Base-by-base conservation (phyloP, 257 asterid genomes). In the Nicotiana sylvestris region DNA sequence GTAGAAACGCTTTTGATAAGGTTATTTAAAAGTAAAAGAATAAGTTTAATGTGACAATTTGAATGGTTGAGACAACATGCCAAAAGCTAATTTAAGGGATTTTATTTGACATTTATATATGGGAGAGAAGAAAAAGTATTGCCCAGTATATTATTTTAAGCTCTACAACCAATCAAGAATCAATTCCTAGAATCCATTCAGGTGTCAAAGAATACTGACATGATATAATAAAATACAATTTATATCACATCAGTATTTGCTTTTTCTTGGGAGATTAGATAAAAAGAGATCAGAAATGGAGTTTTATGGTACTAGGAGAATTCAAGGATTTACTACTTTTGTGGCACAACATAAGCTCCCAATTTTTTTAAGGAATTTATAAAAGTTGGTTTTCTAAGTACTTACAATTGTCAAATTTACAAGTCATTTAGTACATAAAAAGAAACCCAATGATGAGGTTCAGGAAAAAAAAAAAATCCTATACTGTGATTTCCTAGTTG, bases 41-140 rank as follows among this genome's bases (percentile, higher is more conserved):
- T 21, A 69, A 35, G 58, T 70, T 74, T 49, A 72, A 46, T 46
- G 79, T 49, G 39, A 27, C 39, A 69, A 81, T 39, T 81, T 82
- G 87, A 77, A 74, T 84, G 83, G 87, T 87, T 89, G 92, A 89
- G 89, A 76, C 92, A 90, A 87, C 87, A 84, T 87, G 88, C 83
- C 66, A 82, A 68, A 87, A 51, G 1, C 80, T 76, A 76, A 76
- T 74, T 49, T 74, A 7, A 27, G 64, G 80, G 17, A 51, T 74
- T 15, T 82, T 8, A 33, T 81, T 30, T 5, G 37, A 33, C 62
- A 55, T 9, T 53, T 55, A 3, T 6, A 51, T 43, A 13, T 46
- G 81, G 53, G 53, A 66, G 17, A 16, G 58, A 43, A 62, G 5
- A 39, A 37, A 60, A 79, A 3, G 9, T 33, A 35, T 78, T 12